Evolutionary conservation across 1,139 yeast genomes (phyloP).

Genomic region (Entelexis sorbosivorans): DNA sequence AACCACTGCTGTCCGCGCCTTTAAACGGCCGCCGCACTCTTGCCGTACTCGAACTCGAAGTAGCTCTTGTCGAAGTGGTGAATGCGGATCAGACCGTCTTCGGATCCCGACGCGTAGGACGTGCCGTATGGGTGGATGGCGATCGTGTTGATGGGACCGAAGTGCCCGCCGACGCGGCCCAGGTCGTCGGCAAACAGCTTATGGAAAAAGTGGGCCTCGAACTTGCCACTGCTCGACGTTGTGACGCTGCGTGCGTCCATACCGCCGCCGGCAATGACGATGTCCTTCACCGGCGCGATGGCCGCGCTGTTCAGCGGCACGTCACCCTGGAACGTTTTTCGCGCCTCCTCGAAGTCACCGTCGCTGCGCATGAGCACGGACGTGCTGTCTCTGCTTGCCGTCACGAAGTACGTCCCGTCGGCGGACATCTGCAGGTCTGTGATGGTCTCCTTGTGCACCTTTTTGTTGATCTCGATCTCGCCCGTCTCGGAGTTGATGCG

Average conservation of each 20-base stretch:
- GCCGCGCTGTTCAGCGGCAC: conserved; percentile 95
- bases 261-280: conserved; percentile 95
- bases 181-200: conserved; percentile 90
- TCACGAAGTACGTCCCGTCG: conserved; percentile 80
- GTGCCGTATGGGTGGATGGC: conserved; percentile 93
- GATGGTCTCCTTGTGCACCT: conserved; percentile 61
- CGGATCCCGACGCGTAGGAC: conserved; percentile 92
- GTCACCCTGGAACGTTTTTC: conserved; percentile 75
- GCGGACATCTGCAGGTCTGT: conserved; percentile 86
- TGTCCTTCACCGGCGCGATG: conserved; percentile 84
- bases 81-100: conserved; percentile 92
- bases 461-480: conserved; percentile 46
- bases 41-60: conserved; percentile 63
- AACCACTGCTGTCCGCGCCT: neutral
- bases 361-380: conserved; percentile 76
- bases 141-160: conserved; percentile 92
- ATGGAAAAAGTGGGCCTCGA: conserved; percentile 93
- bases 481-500: conserved; percentile 73
- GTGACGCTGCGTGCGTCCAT: conserved; percentile 98
- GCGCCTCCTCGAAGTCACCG: conserved; percentile 42
- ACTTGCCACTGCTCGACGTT: conserved; percentile 89
- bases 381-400: conserved; percentile 85
- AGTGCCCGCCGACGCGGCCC: conserved; percentile 96
- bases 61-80: conserved; percentile 88
- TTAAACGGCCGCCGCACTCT: conserved; percentile 6